Conservation (phyloP, 2,329 filamentous ascomycete genomes). For the Blastomyces parvus region DNA sequence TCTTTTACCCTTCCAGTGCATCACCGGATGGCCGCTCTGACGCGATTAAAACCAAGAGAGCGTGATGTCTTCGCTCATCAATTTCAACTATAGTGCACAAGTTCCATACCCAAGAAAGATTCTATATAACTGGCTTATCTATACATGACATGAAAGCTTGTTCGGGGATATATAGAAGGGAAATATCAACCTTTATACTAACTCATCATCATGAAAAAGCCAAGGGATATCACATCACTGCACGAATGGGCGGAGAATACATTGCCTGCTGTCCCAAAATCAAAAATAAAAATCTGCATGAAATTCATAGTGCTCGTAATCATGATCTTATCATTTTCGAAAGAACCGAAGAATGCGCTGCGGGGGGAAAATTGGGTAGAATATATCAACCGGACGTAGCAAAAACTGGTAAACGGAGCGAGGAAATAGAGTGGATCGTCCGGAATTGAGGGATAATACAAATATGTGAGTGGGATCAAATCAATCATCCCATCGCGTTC, state of each 20-base stretch:
- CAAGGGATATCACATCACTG: neutral
- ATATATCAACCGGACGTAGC: neutral
- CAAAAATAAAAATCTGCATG: neutral
- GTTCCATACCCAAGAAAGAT: neutral
- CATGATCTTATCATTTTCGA: neutral
- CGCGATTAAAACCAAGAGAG: neutral
- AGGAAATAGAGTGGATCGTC: no score
- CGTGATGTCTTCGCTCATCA: neutral
- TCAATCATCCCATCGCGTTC: conserved; percentile 38
- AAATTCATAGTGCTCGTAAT: neutral
- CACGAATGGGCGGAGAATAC: neutral
- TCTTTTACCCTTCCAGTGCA: neutral
- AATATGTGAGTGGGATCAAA: neutral
- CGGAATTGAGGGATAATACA: neutral
- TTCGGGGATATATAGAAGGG: neutral
- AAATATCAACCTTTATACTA: neutral
- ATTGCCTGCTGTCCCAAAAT: neutral
- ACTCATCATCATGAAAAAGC: neutral
- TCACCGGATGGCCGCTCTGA: neutral
- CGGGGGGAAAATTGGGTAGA: neutral
- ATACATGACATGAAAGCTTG: neutral
- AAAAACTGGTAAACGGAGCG: neutral
- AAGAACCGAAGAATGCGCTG: neutral
- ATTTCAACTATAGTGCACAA: neutral
- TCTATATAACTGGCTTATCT: neutral